A percentile compares a stretch with the other conserved stretches of the same genome.
Conservation (phyloP, 148 eudicot genomes). For the Heliamphora exappendiculata region DNA sequence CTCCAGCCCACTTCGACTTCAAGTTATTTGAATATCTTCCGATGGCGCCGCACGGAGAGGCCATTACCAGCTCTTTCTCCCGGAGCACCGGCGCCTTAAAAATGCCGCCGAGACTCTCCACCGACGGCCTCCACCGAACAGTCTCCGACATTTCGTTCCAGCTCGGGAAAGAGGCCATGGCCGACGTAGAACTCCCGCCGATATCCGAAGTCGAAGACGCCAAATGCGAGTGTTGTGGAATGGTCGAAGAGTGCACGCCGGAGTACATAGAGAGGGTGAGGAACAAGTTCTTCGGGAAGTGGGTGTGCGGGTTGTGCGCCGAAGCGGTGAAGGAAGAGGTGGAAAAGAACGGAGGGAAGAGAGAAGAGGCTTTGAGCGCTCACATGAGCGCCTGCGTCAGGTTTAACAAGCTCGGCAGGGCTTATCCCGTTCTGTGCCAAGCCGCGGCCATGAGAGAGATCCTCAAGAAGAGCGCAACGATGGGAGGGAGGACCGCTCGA, state of each 20-base stretch:
- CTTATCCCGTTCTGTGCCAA: slow-evolving; percentile 67
- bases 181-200: slow-evolving; percentile 34
- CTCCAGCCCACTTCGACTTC: neutral
- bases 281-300: slow-evolving; percentile 46
- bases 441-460: slow-evolving; percentile 78
- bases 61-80: slow-evolving; percentile 18
- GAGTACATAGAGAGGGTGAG: slow-evolving; percentile 50
- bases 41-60: slow-evolving; percentile 79
- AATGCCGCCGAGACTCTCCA: slow-evolving; percentile 38
- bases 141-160: slow-evolving; percentile 60
- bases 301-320: slow-evolving; percentile 62
- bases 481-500: slow-evolving; percentile 17
- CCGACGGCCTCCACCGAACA: slow-evolving; percentile 46
- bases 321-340: slow-evolving; percentile 66
- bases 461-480: slow-evolving; percentile 44
- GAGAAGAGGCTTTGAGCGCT: slow-evolving; percentile 46
- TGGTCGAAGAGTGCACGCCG: slow-evolving; percentile 77
- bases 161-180: slow-evolving; percentile 35
- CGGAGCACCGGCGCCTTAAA: slow-evolving; percentile 5
- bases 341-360: slow-evolving; percentile 55
- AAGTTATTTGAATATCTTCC: neutral
- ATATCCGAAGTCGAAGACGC: slow-evolving; percentile 65
- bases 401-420: slow-evolving; percentile 69
- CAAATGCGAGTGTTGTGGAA: slow-evolving; percentile 84
- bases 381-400: slow-evolving; percentile 72